phyloP scores from a whole-genome alignment of 345 rosid genomes.

The Bruguiera sexangula region DNA sequence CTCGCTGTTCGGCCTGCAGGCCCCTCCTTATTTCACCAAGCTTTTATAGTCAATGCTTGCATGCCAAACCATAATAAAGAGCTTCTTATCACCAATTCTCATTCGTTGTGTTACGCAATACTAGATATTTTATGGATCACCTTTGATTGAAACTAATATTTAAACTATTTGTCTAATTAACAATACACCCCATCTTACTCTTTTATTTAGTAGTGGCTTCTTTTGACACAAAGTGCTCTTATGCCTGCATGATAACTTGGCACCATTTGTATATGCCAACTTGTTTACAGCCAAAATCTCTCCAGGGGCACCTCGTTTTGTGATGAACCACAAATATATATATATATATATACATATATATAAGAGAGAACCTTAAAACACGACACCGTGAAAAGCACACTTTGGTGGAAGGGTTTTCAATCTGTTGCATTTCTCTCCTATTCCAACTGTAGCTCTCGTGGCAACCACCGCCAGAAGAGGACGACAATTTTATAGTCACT shows the following conservation, averaged over 20 bases:
- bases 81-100: too few species aligned
- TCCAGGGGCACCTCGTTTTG: neutral
- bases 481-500: neutral
- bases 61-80: too few species aligned
- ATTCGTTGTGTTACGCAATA: too few species aligned
- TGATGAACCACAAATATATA: neutral
- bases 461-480: neutral
- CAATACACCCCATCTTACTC: too few species aligned
- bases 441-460: neutral
- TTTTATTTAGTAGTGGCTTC: neutral
- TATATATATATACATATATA: too few species aligned
- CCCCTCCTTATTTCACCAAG: too few species aligned
- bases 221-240: neutral
- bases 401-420: neutral
- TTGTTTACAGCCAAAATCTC: conserved; percentile 18
- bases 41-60: too few species aligned
- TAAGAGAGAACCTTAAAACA: neutral
- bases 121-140: too few species aligned
- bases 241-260: conserved; percentile 1
- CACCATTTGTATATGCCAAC: conserved; percentile 10
- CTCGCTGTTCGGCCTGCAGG: too few species aligned
- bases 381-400: neutral
- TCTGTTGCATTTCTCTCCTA: too few species aligned
- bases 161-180: too few species aligned
- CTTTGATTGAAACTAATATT: too few species aligned